phyloP scores from a whole-genome alignment of 805 yeast genomes.

The Ogataea haglerorum region DNA sequence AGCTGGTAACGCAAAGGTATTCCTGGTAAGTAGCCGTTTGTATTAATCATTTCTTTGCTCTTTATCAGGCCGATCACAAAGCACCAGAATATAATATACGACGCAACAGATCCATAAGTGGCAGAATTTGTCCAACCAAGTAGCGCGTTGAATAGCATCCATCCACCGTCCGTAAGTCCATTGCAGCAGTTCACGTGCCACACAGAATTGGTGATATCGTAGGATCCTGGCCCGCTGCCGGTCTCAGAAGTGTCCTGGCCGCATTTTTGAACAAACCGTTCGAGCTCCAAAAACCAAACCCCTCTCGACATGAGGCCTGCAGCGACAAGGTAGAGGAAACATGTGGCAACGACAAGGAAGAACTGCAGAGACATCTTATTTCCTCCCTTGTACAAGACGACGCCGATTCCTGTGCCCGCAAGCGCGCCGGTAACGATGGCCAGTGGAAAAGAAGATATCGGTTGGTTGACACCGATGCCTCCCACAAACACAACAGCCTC shows the following conservation, averaged over 20 bases:
- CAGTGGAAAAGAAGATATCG: constrained; percentile 59
- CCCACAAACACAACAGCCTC: constrained; percentile 92
- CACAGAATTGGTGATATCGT: constrained; percentile 70
- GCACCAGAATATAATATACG: constrained; percentile 73
- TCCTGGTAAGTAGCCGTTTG: constrained; percentile 54
- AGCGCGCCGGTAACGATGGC: constrained; percentile 58
- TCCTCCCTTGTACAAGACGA: constrained; percentile 70
- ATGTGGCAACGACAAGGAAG: constrained; percentile 71
- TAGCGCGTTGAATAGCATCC: constrained; percentile 88
- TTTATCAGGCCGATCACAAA: constrained; percentile 44
- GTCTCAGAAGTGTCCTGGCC: constrained; percentile 86
- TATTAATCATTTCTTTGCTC: constrained; percentile 46
- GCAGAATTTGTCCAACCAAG: constrained; percentile 96
- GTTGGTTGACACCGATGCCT: constrained; percentile 77
- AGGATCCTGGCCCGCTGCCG: constrained; percentile 92
- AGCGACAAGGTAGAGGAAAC: constrained; percentile 78
- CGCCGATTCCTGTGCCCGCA: constrained; percentile 62
- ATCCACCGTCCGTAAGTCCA: constrained; percentile 85
- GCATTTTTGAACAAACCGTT: constrained; percentile 67
- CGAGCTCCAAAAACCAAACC: constrained; percentile 85
- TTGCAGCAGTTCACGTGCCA: constrained; percentile 97
- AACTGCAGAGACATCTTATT: constrained; percentile 71
- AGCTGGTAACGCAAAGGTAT: constrained; percentile 62
- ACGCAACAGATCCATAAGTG: constrained; percentile 78
- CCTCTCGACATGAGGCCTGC: constrained; percentile 86